Conservation (phyloP, 345 rosid genomes). For the Balakata baccata region DNA sequence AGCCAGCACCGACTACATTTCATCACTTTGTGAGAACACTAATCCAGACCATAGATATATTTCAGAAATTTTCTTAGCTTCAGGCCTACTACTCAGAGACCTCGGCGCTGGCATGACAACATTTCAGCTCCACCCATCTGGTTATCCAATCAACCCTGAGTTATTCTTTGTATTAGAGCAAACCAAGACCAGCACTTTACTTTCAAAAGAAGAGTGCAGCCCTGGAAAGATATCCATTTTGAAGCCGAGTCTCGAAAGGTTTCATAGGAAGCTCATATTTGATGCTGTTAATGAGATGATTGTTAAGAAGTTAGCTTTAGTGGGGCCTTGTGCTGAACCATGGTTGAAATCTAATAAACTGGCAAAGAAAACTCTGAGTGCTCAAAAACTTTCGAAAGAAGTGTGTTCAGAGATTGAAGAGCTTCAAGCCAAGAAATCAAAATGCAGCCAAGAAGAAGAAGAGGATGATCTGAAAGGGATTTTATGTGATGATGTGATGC, state of each 20-base stretch:
- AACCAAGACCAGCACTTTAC: constrained; percentile 57
- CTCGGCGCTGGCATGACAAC: constrained; percentile 55
- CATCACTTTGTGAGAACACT: constrained; percentile 78
- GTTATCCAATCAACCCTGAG: constrained; percentile 85
- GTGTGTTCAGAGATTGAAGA: constrained; percentile 62
- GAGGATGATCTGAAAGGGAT: constrained; percentile 53
- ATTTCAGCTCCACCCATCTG: constrained; percentile 82
- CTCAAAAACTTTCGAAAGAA: constrained; percentile 77
- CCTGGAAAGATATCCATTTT: constrained; percentile 27
- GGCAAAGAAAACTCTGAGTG: constrained; percentile 54
- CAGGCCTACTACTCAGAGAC: constrained; percentile 84
- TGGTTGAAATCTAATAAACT: constrained; percentile 47
- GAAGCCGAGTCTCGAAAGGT: constrained; percentile 48
- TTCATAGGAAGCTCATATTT: constrained; percentile 72
- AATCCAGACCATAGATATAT: constrained; percentile 90
- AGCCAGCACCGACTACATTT: constrained; percentile 84
- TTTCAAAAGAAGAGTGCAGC: constrained; percentile 43
- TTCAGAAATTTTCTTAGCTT: constrained; percentile 87
- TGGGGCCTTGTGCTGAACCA: constrained; percentile 46
- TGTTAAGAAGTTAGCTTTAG: constrained; percentile 49
- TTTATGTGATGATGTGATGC: constrained; percentile 63
- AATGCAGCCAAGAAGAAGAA: constrained; percentile 47
- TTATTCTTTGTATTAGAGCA: constrained; percentile 85
- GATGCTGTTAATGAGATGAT: constrained; percentile 86
- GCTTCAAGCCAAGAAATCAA: constrained; percentile 49